phyloP scores from a whole-genome alignment of 2,329 filamentous ascomycete species.

The Fusarium sp. region DNA sequence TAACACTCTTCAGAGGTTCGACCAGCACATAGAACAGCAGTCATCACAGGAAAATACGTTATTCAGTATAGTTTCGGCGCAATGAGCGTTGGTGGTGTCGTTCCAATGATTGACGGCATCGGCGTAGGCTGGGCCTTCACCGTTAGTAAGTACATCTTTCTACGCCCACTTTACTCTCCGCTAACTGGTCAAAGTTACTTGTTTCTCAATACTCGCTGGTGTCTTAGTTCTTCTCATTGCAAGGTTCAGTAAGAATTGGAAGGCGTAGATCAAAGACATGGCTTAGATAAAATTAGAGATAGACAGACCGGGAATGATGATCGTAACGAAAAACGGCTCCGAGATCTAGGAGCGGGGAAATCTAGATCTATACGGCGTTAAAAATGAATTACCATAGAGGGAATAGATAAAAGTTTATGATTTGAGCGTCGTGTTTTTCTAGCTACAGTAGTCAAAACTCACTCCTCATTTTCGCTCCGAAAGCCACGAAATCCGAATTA shows the following conservation, averaged over 20 bases:
- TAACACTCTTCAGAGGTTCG: conserved; percentile 30
- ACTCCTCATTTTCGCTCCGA: neutral
- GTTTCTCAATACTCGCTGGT: conserved; percentile 12
- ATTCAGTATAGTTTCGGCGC: conserved; percentile 40
- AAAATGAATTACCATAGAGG: neutral
- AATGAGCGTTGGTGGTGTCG: conserved; percentile 38
- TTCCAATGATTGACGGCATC: conserved; percentile 36
- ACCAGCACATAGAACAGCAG: conserved; percentile 36
- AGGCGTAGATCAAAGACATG: neutral
- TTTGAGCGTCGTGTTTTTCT: neutral
- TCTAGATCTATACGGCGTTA: neutral
- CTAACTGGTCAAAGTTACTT: conserved; percentile 18
- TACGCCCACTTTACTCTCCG: accelerated
- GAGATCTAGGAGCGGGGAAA: neutral
- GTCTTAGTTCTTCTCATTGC: conserved; percentile 31
- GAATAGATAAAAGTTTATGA: conserved; percentile 14
- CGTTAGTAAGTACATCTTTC: conserved; percentile 21
- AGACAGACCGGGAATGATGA: neutral
- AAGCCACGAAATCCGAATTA: neutral
- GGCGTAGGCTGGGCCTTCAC: conserved; percentile 42
- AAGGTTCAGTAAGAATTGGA: conserved; percentile 34
- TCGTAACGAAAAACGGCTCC: neutral
- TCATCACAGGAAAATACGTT: conserved; percentile 41
- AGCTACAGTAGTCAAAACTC: neutral
- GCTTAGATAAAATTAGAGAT: neutral